Base-by-base conservation (phyloP, 768 basidiomycete genomes). In the Neoboletus brunneissimus region DNA sequence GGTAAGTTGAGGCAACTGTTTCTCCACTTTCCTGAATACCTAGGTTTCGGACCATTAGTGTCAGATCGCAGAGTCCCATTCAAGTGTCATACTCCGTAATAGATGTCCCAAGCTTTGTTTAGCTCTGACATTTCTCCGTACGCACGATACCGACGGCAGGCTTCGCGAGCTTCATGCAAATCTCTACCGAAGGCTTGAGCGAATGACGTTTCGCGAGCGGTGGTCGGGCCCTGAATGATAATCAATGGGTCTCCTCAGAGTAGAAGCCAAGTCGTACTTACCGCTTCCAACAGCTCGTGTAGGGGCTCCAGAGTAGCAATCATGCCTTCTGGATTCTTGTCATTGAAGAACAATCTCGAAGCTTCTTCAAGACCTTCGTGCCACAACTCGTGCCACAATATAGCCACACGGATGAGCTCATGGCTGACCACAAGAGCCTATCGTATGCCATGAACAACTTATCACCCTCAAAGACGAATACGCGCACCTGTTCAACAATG, bases 371-470 rank as follows among this genome's bases (percentile, higher is more conserved):
- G 78, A 18, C 93, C 94, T 75, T 99, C 97, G 64, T 98, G 94
- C 97, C 97, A 99, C 60, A 94, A 77, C 71, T 99, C 97, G 64
- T 98, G 95, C 97, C 97, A 99, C 12, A 99, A 77, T 57, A 99
- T 98, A 8, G 97, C 96, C 8, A 98, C 92, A 20, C 97, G 88
- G 56, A 98, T 98, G 37, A 99, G 81, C 69, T 99, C 97, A 31
- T 90, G 86, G 67, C 92, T 92, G 71, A 99, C 93, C 25, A 96
- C 69, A 45, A 87, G 76, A 11, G 94, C 95, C 85, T 94, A 57
- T 12, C 54, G 55, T 35, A 15, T 41, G 5, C 10, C 48, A 37
- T 49, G 43, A 53, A 48, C 47, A 58, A 55, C 18, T 32, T 20
- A 29, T 23, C 25, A 45, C n/a, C 22, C 22, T 23, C 20, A 41